Percentiles rank a stretch among this genome's conserved stretches.
These are phyloP conservation scores for Malus hybrid DNA, from an alignment of 331 rosid species.

Conservation along the genomic window DNA sequence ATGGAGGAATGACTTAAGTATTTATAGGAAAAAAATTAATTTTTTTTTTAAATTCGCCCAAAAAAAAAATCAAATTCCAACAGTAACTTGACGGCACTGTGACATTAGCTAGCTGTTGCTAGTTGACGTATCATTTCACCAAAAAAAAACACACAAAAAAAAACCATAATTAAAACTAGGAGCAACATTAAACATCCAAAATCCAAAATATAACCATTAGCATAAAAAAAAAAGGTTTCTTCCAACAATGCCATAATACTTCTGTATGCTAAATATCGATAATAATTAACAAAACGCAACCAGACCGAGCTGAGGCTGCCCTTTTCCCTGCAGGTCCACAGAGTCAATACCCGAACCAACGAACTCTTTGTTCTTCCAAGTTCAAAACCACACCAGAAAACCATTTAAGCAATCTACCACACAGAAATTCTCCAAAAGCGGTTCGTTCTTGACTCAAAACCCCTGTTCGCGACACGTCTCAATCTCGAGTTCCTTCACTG, in stretches of 20 bases:
- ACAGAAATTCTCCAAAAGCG: slow-evolving; percentile 21
- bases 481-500: slow-evolving; percentile 22
- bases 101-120: too few relatives aligned
- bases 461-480: slow-evolving; percentile 14
- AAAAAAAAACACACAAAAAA: too few relatives aligned
- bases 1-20: too few relatives aligned
- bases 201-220: not conserved
- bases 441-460: slow-evolving; percentile 99
- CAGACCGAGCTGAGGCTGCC: not conserved
- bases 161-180: too few relatives aligned
- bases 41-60: too few relatives aligned
- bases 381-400: not conserved
- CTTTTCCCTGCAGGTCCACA: slow-evolving; percentile 29
- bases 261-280: not conserved
- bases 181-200: not conserved
- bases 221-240: not conserved
- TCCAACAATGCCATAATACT: not conserved
- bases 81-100: too few relatives aligned
- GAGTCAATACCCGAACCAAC: slow-evolving; percentile 99
- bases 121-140: too few relatives aligned
- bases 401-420: not conserved
- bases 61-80: too few relatives aligned
- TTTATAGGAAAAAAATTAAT: too few relatives aligned
- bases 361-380: not conserved
- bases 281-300: not conserved